Evolutionary conservation across 2,329 filamentous ascomycete genomes (phyloP).

Genomic region (Penicillium sp.): DNA sequence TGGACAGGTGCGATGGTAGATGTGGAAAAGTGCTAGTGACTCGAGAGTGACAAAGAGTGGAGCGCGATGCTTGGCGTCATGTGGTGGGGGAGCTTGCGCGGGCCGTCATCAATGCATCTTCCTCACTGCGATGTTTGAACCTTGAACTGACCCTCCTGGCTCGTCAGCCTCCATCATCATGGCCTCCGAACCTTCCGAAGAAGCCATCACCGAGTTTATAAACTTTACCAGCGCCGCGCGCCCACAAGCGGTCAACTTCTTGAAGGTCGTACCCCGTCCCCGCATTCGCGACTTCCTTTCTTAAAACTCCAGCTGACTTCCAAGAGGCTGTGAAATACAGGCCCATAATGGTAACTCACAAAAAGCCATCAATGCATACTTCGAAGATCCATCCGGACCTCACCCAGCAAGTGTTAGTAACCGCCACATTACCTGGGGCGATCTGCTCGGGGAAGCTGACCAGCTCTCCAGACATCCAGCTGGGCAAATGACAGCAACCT

Average conservation of each 20-base stretch:
- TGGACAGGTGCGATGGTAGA: background rate
- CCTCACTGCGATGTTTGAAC: slow-evolving; percentile 2
- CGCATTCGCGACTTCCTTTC: background rate
- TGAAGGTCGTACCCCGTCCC: slow-evolving; percentile 35
- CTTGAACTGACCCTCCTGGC: background rate
- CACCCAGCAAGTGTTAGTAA: slow-evolving; percentile 29
- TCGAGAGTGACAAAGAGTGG: slow-evolving; percentile 2
- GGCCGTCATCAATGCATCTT: background rate
- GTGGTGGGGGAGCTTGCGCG: slow-evolving; percentile 24
- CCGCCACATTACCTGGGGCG: background rate
- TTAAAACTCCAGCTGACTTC: background rate
- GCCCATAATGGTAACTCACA: slow-evolving; percentile 46
- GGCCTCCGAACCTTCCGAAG: slow-evolving; percentile 41
- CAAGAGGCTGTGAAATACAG: slow-evolving; percentile 22
- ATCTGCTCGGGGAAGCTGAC: slow-evolving; percentile 8
- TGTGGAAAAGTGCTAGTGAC: background rate
- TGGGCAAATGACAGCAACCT: slow-evolving; percentile 27
- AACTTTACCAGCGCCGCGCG: slow-evolving; percentile 42
- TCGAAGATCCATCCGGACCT: slow-evolving; percentile 44
- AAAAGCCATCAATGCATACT: slow-evolving; percentile 49
- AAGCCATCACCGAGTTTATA: slow-evolving; percentile 42
- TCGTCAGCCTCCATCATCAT: slow-evolving; percentile 20
- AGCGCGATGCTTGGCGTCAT: slow-evolving; percentile 24
- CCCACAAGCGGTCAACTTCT: slow-evolving; percentile 41
- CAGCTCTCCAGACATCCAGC: slow-evolving; percentile 13